These are phyloP conservation scores for Cymodocea nodosa DNA, from an alignment of 116 monocot species.

Conservation along the genomic window DNA sequence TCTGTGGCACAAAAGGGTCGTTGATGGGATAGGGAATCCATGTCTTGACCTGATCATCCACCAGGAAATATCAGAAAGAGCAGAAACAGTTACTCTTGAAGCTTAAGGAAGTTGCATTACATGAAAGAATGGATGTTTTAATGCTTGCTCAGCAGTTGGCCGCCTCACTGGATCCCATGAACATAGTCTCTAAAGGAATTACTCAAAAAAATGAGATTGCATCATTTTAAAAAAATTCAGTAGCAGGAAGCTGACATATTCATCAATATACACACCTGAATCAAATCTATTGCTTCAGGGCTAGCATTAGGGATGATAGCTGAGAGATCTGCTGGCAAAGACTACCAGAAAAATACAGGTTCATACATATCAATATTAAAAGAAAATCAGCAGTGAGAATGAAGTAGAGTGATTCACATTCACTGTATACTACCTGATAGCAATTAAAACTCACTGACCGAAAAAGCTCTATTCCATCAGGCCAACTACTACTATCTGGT, in stretches of 20 bases:
- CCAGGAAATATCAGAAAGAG: not conserved
- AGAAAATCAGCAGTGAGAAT: not conserved
- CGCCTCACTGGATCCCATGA: conserved; percentile 75
- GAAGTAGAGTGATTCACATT: not conserved
- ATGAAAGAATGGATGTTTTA: conserved; percentile 85
- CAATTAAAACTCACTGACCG: conserved; percentile 36
- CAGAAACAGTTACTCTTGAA: too few species aligned
- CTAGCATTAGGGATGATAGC: conserved; percentile 71
- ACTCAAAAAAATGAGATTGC: not conserved
- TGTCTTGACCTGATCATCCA: conserved; percentile 20
- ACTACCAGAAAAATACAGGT: conserved; percentile 17
- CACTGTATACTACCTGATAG: conserved; percentile 35
- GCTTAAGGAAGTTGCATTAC: conserved; percentile 16
- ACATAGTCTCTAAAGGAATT: conserved; percentile 45
- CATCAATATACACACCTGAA: conserved; percentile 27
- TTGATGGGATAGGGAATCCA: conserved; percentile 46
- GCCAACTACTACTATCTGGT: conserved; percentile 62
- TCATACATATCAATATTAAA: not conserved
- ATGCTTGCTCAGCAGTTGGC: conserved; percentile 68
- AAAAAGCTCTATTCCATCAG: conserved; percentile 43
- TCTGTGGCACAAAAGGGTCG: conserved; percentile 22
- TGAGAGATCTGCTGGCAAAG: conserved; percentile 38
- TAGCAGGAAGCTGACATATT: too few species aligned
- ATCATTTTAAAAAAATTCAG: not conserved
- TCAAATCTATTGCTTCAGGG: conserved; percentile 72